These are phyloP conservation scores for Coniosporium tulheliwenetii DNA, from an alignment of 2,329 filamentous ascomycete species.

Conservation along the genomic window DNA sequence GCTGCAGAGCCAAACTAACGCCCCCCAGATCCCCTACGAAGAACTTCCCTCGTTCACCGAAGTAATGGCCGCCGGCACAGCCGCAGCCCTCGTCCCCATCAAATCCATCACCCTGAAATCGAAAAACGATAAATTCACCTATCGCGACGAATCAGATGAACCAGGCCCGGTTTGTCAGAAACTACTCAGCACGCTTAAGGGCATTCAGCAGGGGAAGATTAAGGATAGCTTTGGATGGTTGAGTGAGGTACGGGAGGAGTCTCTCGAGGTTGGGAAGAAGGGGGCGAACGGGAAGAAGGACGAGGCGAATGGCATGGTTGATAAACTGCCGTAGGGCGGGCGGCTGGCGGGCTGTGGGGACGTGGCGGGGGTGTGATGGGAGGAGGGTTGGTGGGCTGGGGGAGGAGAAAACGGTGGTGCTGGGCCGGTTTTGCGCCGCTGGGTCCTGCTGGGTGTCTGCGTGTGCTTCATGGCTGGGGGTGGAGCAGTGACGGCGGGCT, in stretches of 20 bases:
- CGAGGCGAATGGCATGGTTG: no score
- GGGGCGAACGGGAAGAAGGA: no score
- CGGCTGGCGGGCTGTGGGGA: no score
- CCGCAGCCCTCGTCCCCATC: conserved; percentile 81
- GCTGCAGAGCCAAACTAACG: neutral
- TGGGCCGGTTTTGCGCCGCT: no score
- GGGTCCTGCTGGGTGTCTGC: no score
- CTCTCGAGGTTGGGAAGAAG: conserved; percentile 10
- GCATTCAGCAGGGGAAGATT: conserved; percentile 68
- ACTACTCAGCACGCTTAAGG: conserved; percentile 63
- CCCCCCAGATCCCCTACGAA: conserved; percentile 44
- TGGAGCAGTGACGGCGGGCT: no score
- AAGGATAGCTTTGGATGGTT: conserved; percentile 68
- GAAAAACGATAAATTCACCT: conserved; percentile 38
- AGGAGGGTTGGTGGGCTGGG: no score
- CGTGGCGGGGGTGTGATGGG: no score
- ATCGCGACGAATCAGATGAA: conserved; percentile 43
- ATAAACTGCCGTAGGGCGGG: no score
- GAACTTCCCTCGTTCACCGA: conserved; percentile 53
- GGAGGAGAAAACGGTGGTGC: no score
- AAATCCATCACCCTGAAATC: conserved; percentile 68
- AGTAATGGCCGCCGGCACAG: conserved; percentile 83
- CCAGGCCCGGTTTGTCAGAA: conserved; percentile 59
- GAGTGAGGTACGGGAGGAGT: conserved; percentile 21
- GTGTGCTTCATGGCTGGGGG: no score